phyloP scores from a whole-genome alignment of 805 yeast species.

The Yarrowia divulgata region DNA sequence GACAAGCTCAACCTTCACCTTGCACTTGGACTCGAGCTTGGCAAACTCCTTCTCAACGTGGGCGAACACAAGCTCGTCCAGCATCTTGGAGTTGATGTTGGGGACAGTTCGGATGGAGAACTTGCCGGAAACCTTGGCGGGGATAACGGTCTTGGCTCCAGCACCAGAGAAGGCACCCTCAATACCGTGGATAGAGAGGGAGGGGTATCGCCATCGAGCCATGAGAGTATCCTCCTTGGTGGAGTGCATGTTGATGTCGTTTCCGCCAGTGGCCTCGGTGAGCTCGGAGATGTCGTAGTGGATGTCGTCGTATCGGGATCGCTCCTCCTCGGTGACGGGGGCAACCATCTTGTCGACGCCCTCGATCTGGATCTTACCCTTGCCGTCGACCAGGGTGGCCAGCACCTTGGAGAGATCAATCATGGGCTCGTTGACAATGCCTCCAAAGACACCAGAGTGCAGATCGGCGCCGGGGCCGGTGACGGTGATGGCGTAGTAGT shows the following conservation, averaged over 20 bases:
- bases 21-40: constrained; percentile 78
- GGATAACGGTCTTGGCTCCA: constrained; percentile 99
- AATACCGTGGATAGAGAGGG: constrained; percentile 92
- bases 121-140: constrained; percentile 92
- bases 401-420: constrained; percentile 84
- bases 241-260: constrained; percentile 77
- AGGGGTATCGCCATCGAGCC: constrained; percentile 99
- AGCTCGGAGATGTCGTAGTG: constrained; percentile 85
- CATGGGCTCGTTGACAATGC: constrained; percentile 96
- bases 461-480: constrained; percentile 96
- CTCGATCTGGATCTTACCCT: constrained; percentile 85
- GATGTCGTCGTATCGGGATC: constrained; percentile 78
- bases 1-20: constrained; percentile 70
- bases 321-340: constrained; percentile 83
- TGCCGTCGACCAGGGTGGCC: constrained; percentile 75
- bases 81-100: constrained; percentile 78
- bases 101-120: constrained; percentile 98
- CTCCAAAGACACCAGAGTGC: constrained; percentile 98
- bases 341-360: constrained; percentile 96
- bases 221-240: constrained; percentile 82
- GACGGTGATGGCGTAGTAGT: constrained; percentile 83
- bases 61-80: constrained; percentile 77
- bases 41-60: constrained; percentile 72
- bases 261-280: constrained; percentile 86
- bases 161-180: constrained; percentile 96